Percentiles rank a stretch among this genome's conserved stretches.
phyloP scores from a whole-genome alignment of 768 basidiomycete species.

The Lactarius akahatsu region DNA sequence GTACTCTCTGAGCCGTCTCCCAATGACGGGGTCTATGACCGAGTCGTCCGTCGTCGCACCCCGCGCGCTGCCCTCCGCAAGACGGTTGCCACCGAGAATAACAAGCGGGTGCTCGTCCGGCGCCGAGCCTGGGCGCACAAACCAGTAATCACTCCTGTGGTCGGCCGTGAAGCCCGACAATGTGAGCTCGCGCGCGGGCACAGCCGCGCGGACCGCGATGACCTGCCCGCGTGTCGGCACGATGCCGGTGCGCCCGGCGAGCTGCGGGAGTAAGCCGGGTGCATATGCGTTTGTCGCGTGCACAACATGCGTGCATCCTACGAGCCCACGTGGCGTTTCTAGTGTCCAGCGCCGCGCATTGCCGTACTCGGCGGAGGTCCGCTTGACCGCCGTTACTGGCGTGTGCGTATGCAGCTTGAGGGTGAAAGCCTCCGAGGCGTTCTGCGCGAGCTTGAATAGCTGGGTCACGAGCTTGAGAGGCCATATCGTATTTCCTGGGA shows the following conservation, averaged over 20 bases:
- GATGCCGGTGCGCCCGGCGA: constrained; percentile 55
- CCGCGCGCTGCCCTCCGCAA: constrained; percentile 48
- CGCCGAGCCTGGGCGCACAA: constrained; percentile 54
- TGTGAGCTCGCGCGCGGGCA: constrained; percentile 41
- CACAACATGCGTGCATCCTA: constrained; percentile 63
- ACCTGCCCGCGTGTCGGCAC: constrained; percentile 75
- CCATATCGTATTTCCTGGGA: constrained; percentile 67
- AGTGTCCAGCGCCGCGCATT: constrained; percentile 49
- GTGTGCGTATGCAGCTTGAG: constrained; percentile 72
- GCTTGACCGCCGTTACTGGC: constrained; percentile 48
- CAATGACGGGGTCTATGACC: constrained; percentile 46
- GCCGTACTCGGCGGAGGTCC: constrained; percentile 36
- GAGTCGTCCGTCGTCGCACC: constrained; percentile 57
- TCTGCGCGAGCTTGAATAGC: constrained; percentile 49
- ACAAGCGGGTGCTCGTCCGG: constrained; percentile 51
- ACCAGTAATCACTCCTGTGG: constrained; percentile 73
- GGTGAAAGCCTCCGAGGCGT: constrained; percentile 36
- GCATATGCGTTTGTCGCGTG: constrained; percentile 89
- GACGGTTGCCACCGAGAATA: constrained; percentile 71
- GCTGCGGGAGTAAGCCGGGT: constrained; percentile 69
- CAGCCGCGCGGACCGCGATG: constrained; percentile 46
- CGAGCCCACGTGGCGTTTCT: constrained; percentile 62
- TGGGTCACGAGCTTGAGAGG: constrained; percentile 78
- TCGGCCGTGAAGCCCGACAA: constrained; percentile 40
- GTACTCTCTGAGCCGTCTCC: constrained; percentile 54